Percentiles rank a stretch among this genome's conserved stretches.
These are phyloP conservation scores for Pseudopyricularia javanii DNA, from an alignment of 2,329 filamentous ascomycete species.

Conservation along the genomic window DNA sequence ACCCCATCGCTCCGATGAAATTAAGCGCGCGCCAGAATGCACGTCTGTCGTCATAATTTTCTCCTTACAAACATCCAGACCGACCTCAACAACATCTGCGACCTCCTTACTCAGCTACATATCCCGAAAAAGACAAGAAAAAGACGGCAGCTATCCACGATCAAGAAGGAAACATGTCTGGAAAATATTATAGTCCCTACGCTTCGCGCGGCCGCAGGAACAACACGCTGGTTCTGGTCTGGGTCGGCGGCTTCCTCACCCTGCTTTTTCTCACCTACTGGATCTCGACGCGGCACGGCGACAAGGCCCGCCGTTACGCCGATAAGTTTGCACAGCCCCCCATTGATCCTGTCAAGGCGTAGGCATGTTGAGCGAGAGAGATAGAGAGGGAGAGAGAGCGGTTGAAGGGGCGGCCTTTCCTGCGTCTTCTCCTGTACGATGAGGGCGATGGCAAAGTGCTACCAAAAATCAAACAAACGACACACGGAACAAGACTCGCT, in stretches of 20 bases:
- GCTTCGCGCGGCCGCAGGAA: constrained; percentile 5
- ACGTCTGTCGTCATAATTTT: not conserved
- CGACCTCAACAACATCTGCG: constrained; percentile 66
- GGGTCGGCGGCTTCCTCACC: constrained; percentile 9
- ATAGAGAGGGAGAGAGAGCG: too few species aligned
- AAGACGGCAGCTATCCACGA: not conserved
- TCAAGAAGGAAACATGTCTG: not conserved
- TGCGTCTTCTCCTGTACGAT: not conserved
- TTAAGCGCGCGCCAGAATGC: too few species aligned
- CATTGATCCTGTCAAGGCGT: not conserved
- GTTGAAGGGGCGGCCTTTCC: not conserved
- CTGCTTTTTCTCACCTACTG: constrained; percentile 10
- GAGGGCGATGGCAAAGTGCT: not conserved
- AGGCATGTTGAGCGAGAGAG: too few species aligned
- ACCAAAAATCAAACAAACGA: not conserved
- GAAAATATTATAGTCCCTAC: constrained; percentile 8
- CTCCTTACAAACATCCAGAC: not conserved
- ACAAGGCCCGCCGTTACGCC: constrained; percentile 5
- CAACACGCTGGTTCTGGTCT: constrained; percentile 8
- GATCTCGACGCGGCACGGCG: constrained; percentile 8
- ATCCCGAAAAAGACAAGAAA: not conserved
- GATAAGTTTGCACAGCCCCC: constrained; percentile 5
- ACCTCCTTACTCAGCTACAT: not conserved
- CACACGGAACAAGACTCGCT: too few species aligned
- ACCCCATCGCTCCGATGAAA: not conserved